These are phyloP conservation scores for Chlamydomonas incerta DNA, from an alignment of 139 green algal species.

Conservation along the genomic window DNA sequence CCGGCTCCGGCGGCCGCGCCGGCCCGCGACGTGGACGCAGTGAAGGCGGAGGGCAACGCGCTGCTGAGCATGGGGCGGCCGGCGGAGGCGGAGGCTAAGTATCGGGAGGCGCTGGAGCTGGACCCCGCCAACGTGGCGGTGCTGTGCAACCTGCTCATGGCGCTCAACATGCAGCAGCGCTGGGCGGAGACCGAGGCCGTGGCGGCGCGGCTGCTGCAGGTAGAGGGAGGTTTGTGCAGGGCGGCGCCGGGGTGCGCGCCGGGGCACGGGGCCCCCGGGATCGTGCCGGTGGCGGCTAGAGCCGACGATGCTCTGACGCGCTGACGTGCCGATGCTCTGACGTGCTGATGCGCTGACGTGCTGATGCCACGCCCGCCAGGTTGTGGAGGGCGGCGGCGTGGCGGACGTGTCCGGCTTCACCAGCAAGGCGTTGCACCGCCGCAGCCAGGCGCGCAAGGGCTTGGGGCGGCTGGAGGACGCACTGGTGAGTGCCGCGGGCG, in stretches of 20 bases:
- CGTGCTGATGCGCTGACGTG: too few species aligned
- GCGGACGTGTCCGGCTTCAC: not conserved
- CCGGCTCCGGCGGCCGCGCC: not conserved
- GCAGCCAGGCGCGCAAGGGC: slow-evolving; percentile 16
- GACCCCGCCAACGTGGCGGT: slow-evolving; percentile 4
- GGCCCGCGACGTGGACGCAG: not conserved
- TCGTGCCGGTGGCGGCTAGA: too few species aligned
- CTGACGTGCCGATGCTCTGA: too few species aligned
- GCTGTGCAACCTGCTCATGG: slow-evolving; percentile 21
- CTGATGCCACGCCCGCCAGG: not conserved
- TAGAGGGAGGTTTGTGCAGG: not conserved
- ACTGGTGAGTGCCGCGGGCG: not conserved
- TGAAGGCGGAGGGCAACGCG: slow-evolving; percentile 31
- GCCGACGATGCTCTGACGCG: too few species aligned
- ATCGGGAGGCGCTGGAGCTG: not conserved
- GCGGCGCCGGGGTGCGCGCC: too few species aligned
- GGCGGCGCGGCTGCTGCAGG: not conserved
- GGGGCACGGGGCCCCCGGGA: too few species aligned
- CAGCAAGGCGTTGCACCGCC: slow-evolving; percentile 48
- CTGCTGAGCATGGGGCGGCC: not conserved
- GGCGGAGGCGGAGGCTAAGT: not conserved
- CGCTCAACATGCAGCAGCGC: not conserved
- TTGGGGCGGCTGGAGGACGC: slow-evolving; percentile 46
- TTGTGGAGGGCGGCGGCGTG: not conserved
- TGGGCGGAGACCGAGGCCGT: not conserved